These are phyloP conservation scores for Gliomastix tumulicola DNA, from an alignment of 2,329 filamentous ascomycete genomes.

Conservation along the genomic window DNA sequence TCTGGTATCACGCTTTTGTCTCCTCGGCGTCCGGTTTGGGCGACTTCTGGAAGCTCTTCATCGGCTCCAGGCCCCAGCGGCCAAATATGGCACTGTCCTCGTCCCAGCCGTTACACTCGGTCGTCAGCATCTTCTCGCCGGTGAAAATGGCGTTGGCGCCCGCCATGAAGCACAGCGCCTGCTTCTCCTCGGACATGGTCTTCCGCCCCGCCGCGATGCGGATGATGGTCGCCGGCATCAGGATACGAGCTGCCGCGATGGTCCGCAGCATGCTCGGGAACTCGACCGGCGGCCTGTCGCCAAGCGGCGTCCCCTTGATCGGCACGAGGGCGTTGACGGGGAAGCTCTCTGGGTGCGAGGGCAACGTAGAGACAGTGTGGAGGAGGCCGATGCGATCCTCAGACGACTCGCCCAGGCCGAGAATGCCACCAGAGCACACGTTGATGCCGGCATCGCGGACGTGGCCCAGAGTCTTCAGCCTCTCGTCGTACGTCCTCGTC, in stretches of 20 bases:
- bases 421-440: conserved; percentile 83
- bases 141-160: conserved; percentile 94
- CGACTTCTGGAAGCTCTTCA: conserved; percentile 48
- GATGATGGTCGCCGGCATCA: conserved; percentile 83
- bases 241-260: conserved; percentile 73
- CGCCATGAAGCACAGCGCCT: conserved; percentile 82
- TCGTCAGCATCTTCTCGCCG: conserved; percentile 92
- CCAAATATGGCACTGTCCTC: conserved; percentile 81
- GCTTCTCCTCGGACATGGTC: conserved; percentile 81
- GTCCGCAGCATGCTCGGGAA: conserved; percentile 77
- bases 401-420: conserved; percentile 74
- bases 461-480: conserved; percentile 69
- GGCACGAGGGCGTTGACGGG: conserved; percentile 88
- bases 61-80: conserved; percentile 73
- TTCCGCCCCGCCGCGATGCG: conserved; percentile 79
- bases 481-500: conserved; percentile 81
- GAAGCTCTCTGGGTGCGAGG: conserved; percentile 80
- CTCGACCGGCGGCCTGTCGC: conserved; percentile 63
- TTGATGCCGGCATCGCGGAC: conserved; percentile 83
- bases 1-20: too few species aligned
- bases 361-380: conserved; percentile 74
- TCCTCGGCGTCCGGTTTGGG: too few species aligned
- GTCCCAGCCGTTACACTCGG: conserved; percentile 85
- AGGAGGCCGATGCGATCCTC: conserved; percentile 77
- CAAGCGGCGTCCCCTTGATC: conserved; percentile 82